Percentiles rank a stretch among this genome's conserved stretches.
Evolutionary conservation across 169 alveolate species (phyloP).

Genomic region (Cryptosporidium baileyi): DNA sequence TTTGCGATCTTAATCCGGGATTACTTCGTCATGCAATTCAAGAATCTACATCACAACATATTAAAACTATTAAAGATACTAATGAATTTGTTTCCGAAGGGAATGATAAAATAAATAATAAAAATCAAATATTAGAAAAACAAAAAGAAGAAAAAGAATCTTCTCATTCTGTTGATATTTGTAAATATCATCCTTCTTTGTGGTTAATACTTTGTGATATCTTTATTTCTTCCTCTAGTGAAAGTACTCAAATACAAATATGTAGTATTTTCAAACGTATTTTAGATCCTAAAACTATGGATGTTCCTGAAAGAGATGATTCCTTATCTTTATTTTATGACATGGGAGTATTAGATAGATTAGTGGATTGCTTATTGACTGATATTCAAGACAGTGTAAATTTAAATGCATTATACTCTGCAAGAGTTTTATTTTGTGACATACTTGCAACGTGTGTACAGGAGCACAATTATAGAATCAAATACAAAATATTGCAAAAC

Average conservation of each 20-base stretch:
- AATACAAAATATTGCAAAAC: slow-evolving; percentile 78
- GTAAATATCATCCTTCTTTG: background rate
- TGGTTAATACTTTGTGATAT: slow-evolving; percentile 45
- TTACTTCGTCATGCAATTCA: slow-evolving; percentile 58
- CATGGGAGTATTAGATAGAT: slow-evolving; percentile 77
- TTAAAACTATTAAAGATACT: background rate
- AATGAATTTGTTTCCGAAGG: background rate
- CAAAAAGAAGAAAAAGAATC: no score
- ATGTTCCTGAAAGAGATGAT: slow-evolving; percentile 81
- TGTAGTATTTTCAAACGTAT: slow-evolving; percentile 69
- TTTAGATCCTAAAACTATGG: slow-evolving; percentile 81
- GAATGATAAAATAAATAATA: background rate
- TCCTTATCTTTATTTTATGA: slow-evolving; percentile 79
- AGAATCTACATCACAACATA: slow-evolving; percentile 32
- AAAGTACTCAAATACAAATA: slow-evolving; percentile 54
- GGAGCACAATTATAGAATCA: slow-evolving; percentile 79
- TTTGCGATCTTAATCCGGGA: slow-evolving; percentile 64
- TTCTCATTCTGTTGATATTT: background rate
- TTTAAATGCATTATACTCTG: slow-evolving; percentile 31
- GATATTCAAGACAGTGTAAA: background rate
- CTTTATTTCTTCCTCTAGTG: slow-evolving; percentile 20
- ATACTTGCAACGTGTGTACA: slow-evolving; percentile 77
- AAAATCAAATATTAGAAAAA: background rate
- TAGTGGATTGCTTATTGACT: slow-evolving; percentile 69
- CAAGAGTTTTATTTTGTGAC: slow-evolving; percentile 77